Evolutionary conservation across 495 filamentous ascomycete genomes (phyloP).

Genomic region (Penicillium paxilli): DNA sequence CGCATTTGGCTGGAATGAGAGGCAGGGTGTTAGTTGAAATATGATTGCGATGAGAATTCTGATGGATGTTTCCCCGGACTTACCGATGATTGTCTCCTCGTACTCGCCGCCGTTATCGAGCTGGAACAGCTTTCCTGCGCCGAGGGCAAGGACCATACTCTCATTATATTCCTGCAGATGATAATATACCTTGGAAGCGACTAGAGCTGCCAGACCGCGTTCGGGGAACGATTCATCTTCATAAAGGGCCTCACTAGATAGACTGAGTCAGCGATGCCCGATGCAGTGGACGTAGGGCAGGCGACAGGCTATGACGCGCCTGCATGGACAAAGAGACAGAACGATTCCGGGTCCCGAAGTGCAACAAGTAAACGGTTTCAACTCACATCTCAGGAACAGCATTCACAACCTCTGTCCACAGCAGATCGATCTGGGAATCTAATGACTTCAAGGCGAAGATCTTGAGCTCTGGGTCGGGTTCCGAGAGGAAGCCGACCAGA

Average conservation of each 20-base stretch:
- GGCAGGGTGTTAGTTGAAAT: background rate
- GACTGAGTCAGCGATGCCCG: conserved; percentile 12
- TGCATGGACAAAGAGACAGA: background rate
- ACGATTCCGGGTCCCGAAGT: background rate
- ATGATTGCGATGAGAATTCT: background rate
- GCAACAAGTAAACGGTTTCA: background rate
- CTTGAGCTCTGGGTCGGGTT: conserved; percentile 89
- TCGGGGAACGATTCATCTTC: conserved; percentile 95
- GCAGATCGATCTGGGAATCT: conserved; percentile 90
- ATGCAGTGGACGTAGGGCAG: background rate
- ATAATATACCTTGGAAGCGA: conserved; percentile 97
- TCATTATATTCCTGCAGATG: conserved; percentile 98
- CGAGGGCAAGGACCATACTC: conserved; percentile 97
- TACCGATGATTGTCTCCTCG: conserved; percentile 93
- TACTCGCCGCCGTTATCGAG: conserved; percentile 91
- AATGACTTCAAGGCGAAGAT: conserved; percentile 91
- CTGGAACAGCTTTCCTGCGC: conserved; percentile 92
- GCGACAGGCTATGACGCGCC: conserved; percentile 5
- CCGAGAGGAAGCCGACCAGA: conserved; percentile 91
- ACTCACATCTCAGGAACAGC: conserved; percentile 91
- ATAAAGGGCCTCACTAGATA: conserved; percentile 85
- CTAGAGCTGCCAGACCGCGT: conserved; percentile 88
- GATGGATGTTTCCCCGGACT: conserved; percentile 18
- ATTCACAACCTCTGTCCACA: conserved; percentile 96
- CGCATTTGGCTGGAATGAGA: conserved; percentile 69